A percentile compares a stretch with the other conserved stretches of the same genome.
Evolutionary conservation across 352 stramenopile genomes (phyloP).

Genomic region (Blastocystis sp.): DNA sequence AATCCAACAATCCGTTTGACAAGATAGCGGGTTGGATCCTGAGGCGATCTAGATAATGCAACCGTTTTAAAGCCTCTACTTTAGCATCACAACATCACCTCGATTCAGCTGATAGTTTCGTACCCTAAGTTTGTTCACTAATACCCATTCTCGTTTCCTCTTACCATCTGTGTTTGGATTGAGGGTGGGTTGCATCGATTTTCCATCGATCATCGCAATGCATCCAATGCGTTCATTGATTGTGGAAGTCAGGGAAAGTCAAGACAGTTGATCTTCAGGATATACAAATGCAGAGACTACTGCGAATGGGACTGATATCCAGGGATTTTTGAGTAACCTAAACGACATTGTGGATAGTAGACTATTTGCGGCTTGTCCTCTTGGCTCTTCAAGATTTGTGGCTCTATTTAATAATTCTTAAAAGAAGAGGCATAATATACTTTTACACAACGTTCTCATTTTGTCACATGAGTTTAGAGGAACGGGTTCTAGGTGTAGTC

Average conservation of each 20-base stretch:
- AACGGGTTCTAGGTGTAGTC: no score
- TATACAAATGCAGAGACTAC: conserved; percentile 41
- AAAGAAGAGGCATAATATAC: no score
- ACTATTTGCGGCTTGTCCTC: no score
- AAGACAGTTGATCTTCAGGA: background rate
- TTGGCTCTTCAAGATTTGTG: no score
- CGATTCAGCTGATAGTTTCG: background rate
- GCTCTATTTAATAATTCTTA: no score
- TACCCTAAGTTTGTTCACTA: conserved; percentile 15
- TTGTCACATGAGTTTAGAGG: no score
- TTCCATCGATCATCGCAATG: background rate
- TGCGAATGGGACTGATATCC: background rate
- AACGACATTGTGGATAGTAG: no score
- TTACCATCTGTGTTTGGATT: conserved; percentile 22
- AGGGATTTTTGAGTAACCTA: background rate
- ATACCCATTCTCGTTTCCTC: conserved; percentile 20
- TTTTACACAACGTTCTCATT: no score
- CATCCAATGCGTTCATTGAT: conserved; percentile 13
- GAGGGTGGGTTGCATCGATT: conserved; percentile 30
- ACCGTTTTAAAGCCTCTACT: background rate
- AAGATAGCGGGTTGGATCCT: conserved; percentile 13
- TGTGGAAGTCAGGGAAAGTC: background rate
- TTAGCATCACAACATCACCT: conserved; percentile 29
- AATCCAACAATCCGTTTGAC: conserved; percentile 39
- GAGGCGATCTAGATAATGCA: background rate